These are phyloP conservation scores for Phoenix dactylifera DNA, from an alignment of 176 grass and related monocot species.

Conservation along the genomic window DNA sequence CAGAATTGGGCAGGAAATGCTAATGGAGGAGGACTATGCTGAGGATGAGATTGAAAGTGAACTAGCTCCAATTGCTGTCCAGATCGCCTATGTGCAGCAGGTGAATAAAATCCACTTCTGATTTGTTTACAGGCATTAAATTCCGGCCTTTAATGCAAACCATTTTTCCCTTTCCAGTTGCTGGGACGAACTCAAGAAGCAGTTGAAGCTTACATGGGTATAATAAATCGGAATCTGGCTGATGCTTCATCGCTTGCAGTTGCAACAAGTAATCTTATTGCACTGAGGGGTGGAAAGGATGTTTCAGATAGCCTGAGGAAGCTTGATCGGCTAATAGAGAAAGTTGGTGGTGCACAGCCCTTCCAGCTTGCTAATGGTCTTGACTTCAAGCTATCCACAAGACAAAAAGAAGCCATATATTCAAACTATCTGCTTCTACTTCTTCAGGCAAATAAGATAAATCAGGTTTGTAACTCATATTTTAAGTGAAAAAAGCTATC, in stretches of 20 bases:
- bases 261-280: slow-evolving; percentile 74
- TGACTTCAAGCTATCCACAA: slow-evolving; percentile 56
- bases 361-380: slow-evolving; percentile 60
- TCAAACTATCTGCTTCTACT: slow-evolving; percentile 71
- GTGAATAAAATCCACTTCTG: slow-evolving; percentile 22
- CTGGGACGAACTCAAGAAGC: slow-evolving; percentile 77
- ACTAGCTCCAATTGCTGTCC: slow-evolving; percentile 70
- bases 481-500: not conserved
- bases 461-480: slow-evolving; percentile 45
- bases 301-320: slow-evolving; percentile 67
- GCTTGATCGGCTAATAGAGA: slow-evolving; percentile 61
- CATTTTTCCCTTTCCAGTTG: slow-evolving; percentile 48
- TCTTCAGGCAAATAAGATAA: slow-evolving; percentile 74
- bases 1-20: slow-evolving; percentile 82
- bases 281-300: slow-evolving; percentile 72
- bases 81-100: slow-evolving; percentile 82
- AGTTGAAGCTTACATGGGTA: slow-evolving; percentile 47
- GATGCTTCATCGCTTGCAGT: slow-evolving; percentile 70
- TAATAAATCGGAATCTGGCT: slow-evolving; percentile 37
- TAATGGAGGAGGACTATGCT: slow-evolving; percentile 66
- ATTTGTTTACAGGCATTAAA: not conserved
- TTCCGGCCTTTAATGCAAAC: slow-evolving; percentile 11
- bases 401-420: slow-evolving; percentile 73
- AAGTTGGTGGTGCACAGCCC: slow-evolving; percentile 41
- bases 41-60: slow-evolving; percentile 71